A percentile compares a stretch with the other conserved stretches of the same genome.
These are phyloP conservation scores for Aspergillus sp. DNA, from an alignment of 2,329 filamentous ascomycete species.

Conservation along the genomic window DNA sequence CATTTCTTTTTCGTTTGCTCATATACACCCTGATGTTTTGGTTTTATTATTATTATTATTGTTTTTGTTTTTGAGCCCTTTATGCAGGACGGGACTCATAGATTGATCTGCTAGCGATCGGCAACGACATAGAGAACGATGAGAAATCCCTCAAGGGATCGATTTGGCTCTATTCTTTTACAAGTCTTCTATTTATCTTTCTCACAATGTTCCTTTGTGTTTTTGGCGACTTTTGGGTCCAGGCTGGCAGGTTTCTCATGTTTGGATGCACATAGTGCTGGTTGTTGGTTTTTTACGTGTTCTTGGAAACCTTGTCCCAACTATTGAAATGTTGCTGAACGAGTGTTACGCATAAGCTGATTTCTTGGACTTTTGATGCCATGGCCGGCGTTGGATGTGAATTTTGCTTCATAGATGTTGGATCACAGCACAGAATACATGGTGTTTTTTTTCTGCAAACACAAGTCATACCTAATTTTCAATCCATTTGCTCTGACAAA, in stretches of 20 bases:
- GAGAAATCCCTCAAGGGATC: background rate
- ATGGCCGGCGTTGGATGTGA: background rate
- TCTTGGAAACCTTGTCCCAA: background rate
- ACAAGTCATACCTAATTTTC: background rate
- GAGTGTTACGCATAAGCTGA: background rate
- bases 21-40: conserved; percentile 12
- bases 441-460: background rate
- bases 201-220: background rate
- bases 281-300: background rate
- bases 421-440: background rate
- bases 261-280: background rate
- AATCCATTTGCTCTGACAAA: background rate
- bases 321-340: background rate
- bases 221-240: background rate
- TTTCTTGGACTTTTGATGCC: background rate
- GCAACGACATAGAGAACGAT: conserved; percentile 23
- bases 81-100: conserved; percentile 20
- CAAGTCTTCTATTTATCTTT: background rate
- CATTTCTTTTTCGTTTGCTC: conserved; percentile 1
- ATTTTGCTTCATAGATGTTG: conserved; percentile 1
- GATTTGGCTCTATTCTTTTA: conserved; percentile 10
- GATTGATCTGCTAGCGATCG: conserved; percentile 20
- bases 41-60: conserved; percentile 4
- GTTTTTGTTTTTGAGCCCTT: conserved; percentile 3
- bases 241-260: background rate